Base-by-base conservation (phyloP, 2,329 filamentous ascomycete genomes). In the Ophidiomyces ophidiicola region DNA sequence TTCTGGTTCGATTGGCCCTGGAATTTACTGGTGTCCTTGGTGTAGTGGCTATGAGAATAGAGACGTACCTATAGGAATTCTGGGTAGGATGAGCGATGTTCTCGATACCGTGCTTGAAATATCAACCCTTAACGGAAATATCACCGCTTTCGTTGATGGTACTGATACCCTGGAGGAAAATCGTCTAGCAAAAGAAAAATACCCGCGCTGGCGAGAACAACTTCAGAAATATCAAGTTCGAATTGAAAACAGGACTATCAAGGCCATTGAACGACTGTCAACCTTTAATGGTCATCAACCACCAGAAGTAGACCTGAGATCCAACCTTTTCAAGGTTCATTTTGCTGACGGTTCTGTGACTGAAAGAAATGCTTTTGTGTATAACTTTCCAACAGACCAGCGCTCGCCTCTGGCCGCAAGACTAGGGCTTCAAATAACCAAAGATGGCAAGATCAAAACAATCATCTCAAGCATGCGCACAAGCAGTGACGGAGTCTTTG, bases 21-120 rank as follows among this genome's bases (percentile, higher is more conserved):
- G 74, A 4, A 68, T 78, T 36, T 78, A 60, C 57, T 78, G 74
- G 72, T 78, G 74, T 39, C 72, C 73, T 0, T 78, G 74, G 74
- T 78, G 74, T 45, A 74, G 78, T 49, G 74, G 74, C 8, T 63
- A 70, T 46, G 74, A 78, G 55, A 72, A 78, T 51, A 69, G 67
- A 0, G 71, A 76, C 49, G 72, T 77, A 44, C 43, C 64, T 0
- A 61, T 78, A 1, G 73, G 74, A 1, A 60, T 78, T 23, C 52
- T 79, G 0, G 67, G 62, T 1, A 45, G 58, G 1, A 53, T 76
- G 0, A 48, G 59, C 1, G 58, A 68, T 19, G 57, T 70, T 0
- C 56, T 70, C 0, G 56, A 57, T 2, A 53, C 63, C 4, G 64
- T 72, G 0, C 58, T 68, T 10, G 71, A 78, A 50, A 62, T 76